phyloP scores from a whole-genome alignment of 2,329 filamentous ascomycete species.

The Xylariales sp. region DNA sequence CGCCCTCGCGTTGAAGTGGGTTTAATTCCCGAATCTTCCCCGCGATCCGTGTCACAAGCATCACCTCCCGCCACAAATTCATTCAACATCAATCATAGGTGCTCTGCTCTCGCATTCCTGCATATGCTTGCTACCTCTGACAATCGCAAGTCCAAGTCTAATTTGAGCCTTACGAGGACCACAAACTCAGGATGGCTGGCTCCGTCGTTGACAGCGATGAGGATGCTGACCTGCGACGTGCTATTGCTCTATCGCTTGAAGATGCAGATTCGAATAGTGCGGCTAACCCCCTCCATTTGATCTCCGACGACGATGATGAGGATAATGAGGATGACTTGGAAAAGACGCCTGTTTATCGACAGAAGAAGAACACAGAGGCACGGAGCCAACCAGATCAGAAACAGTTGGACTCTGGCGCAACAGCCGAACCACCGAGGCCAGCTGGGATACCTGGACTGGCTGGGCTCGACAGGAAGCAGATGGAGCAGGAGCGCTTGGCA shows the following conservation, averaged over 20 bases:
- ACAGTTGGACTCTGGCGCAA: constrained; percentile 2
- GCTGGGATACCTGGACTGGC: constrained; percentile 32
- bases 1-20: too few species aligned
- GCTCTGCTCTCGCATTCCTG: too few species aligned
- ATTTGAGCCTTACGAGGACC: not conserved
- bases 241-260: constrained; percentile 55
- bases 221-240: constrained; percentile 55
- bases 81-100: too few species aligned
- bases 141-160: not conserved
- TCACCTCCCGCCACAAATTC: too few species aligned
- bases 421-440: constrained; percentile 4
- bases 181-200: constrained; percentile 1
- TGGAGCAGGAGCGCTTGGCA: constrained; percentile 80
- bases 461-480: constrained; percentile 69
- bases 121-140: not conserved
- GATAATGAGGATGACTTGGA: constrained; percentile 15
- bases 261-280: constrained; percentile 14
- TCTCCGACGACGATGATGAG: constrained; percentile 19
- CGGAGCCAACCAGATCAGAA: constrained; percentile 6
- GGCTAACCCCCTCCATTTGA: constrained; percentile 22
- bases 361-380: constrained; percentile 4
- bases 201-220: constrained; percentile 34
- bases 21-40: too few species aligned
- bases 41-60: too few species aligned
- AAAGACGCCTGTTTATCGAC: constrained; percentile 6